Base-by-base conservation (phyloP, 305 asterid species). In the Rubia occidens region DNA sequence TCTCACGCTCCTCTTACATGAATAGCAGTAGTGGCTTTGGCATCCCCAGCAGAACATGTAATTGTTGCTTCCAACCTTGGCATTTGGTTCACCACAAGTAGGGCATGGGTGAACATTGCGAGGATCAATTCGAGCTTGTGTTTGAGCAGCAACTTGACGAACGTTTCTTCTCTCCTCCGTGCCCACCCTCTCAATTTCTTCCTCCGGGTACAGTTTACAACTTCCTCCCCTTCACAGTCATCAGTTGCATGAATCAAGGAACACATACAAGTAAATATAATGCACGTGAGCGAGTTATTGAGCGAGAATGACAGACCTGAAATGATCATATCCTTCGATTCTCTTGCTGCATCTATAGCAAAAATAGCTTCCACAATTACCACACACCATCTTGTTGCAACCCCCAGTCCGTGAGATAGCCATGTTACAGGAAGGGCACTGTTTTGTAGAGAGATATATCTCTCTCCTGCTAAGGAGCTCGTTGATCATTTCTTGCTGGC, bases 41-140 rank as follows among this genome's bases (percentile, higher is more conserved):
- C 96, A 89, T 51, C 94, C 88, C 97, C 98, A 89, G 64, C 96
- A 92, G 75, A 83, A 84, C 8, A 92, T 82, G 82, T 92, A 96
- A 65, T 92, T 89, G 86, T 92, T 92, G 76, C 87, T 88, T 6
- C 84, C 85, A 64, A 74, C 80, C 98, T 89, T 92, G 51, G 71
- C 81, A 71, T 89, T 92, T 43, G 59, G 55, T 67, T 89, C 96
- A 68, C 91, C 78, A 62, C 96, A 89, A 75, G 17, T 76, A 51
- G 96, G 96, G 75, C 98, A 89, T 37, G 85, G 72, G 69, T 83
- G 91, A 71, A 75, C 82, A 66, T 68, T 76, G 55, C 71, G 72
- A 6, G 83, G 78, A 68, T 71, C 69, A 74, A 83, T n/a, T 74
- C 76, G 79, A 42, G 87, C 91, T 71, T 68, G 85, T 20, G 83